Conservation (phyloP, 768 basidiomycete species). For the Amanita molliuscula region DNA sequence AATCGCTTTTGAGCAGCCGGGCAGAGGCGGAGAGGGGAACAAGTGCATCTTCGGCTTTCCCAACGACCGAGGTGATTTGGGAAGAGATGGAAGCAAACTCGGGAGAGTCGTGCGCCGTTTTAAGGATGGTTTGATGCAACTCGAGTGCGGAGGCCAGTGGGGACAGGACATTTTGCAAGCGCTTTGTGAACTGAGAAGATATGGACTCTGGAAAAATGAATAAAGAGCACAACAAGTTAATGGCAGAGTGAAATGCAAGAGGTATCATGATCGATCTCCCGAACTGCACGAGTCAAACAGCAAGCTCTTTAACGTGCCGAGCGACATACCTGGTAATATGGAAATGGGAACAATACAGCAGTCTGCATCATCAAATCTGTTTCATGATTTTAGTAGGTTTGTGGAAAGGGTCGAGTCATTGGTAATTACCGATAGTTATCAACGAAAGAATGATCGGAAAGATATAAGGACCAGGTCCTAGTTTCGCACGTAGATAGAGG, state of each 20-base stretch:
- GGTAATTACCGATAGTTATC: slow-evolving; percentile 39
- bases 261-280: slow-evolving; percentile 48
- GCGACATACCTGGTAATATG: slow-evolving; percentile 39
- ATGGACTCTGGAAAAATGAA: slow-evolving; percentile 55
- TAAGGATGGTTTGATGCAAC: slow-evolving; percentile 36
- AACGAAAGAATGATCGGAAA: slow-evolving; percentile 49
- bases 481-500: slow-evolving; percentile 46
- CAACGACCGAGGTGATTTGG: slow-evolving; percentile 20
- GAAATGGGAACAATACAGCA: slow-evolving; percentile 52
- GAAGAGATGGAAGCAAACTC: slow-evolving; percentile 24
- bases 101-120: slow-evolving; percentile 27
- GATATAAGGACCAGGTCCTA: slow-evolving; percentile 55
- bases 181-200: slow-evolving; percentile 45
- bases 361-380: slow-evolving; percentile 51
- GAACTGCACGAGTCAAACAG: slow-evolving; percentile 18
- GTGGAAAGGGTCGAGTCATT: background rate
- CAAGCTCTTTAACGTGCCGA: background rate
- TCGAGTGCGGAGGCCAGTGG: slow-evolving; percentile 36
- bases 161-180: slow-evolving; percentile 34
- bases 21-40: slow-evolving; percentile 40
- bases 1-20: slow-evolving; percentile 45
- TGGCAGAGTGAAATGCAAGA: slow-evolving; percentile 44
- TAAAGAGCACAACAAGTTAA: slow-evolving; percentile 41
- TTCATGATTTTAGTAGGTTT: background rate
- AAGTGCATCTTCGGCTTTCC: slow-evolving; percentile 37